These are phyloP conservation scores for Orbilia ellipsospora DNA, from an alignment of 2,329 filamentous ascomycete genomes.

Conservation along the genomic window DNA sequence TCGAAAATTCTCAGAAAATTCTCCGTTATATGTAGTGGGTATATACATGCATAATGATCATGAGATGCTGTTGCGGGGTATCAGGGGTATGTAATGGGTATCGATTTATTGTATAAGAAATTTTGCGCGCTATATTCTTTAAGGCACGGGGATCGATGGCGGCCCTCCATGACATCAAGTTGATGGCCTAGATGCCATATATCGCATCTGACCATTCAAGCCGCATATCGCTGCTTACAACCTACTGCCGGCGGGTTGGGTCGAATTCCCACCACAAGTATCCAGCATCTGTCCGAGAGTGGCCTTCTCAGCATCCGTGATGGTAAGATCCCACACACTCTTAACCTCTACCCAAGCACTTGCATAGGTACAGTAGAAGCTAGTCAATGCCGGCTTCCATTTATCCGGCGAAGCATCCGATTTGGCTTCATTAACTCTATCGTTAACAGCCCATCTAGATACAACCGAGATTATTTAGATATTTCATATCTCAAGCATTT, in stretches of 20 bases:
- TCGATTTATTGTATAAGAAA: slow-evolving; percentile 1
- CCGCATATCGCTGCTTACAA: too few species aligned
- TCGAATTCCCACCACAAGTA: slow-evolving; percentile 65
- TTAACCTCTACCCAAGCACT: slow-evolving; percentile 83
- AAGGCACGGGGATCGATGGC: too few species aligned
- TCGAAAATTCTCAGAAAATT: too few species aligned
- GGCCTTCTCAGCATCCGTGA: slow-evolving; percentile 78
- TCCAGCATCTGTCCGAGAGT: slow-evolving; percentile 74
- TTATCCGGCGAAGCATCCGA: slow-evolving; percentile 77
- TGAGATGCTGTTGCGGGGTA: too few species aligned
- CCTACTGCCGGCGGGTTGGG: too few species aligned
- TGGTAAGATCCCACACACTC: slow-evolving; percentile 74
- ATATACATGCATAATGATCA: too few species aligned
- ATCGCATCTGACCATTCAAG: too few species aligned
- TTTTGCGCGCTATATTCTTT: too few species aligned
- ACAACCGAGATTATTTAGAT: slow-evolving; percentile 7
- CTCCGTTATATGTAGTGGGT: too few species aligned
- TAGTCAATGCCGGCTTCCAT: slow-evolving; percentile 77
- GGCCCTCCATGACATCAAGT: too few species aligned
- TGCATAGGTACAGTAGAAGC: slow-evolving; percentile 82
- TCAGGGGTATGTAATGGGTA: slow-evolving; percentile 15
- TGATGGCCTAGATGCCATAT: too few species aligned
- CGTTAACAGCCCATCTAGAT: slow-evolving; percentile 74
- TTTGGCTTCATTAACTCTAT: slow-evolving; percentile 78
- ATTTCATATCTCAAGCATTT: background rate